These are phyloP conservation scores for Phylloporus rhodoxanthus DNA, from an alignment of 768 basidiomycete genomes.

Conservation along the genomic window DNA sequence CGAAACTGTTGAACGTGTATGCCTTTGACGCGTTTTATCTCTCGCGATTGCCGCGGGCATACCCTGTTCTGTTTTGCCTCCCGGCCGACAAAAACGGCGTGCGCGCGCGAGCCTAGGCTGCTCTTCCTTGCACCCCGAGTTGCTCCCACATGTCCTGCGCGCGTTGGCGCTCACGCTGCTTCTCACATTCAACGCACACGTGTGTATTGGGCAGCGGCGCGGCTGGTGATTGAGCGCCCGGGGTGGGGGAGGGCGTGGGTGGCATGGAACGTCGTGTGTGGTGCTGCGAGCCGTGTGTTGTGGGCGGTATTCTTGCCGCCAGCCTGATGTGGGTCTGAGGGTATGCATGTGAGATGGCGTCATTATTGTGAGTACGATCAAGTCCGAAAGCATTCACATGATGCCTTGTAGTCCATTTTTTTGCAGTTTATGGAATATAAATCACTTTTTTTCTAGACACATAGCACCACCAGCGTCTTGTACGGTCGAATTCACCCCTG, in stretches of 20 bases:
- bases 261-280: constrained; percentile 76
- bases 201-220: constrained; percentile 83
- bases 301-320: constrained; percentile 89
- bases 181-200: constrained; percentile 75
- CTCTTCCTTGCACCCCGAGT: constrained; percentile 36
- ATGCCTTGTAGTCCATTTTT: too few relatives aligned
- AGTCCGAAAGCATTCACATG: too few relatives aligned
- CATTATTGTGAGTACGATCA: too few relatives aligned
- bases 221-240: constrained; percentile 48
- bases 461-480: constrained; percentile 55
- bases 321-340: constrained; percentile 45
- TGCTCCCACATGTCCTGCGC: constrained; percentile 74
- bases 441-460: constrained; percentile 40
- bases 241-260: constrained; percentile 59
- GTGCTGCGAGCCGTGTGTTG: constrained; percentile 57
- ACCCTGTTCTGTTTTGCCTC: constrained; percentile 5
- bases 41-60: neutral
- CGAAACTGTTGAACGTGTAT: constrained; percentile 53
- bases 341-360: too few relatives aligned
- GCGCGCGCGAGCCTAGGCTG: constrained; percentile 2
- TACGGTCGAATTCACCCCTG: constrained; percentile 75
- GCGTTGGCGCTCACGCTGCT: constrained; percentile 55
- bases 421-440: too few relatives aligned
- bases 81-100: neutral
- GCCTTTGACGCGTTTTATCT: constrained; percentile 26